These are phyloP conservation scores for Lactuca sativa DNA, from an alignment of 129 eudicot genomes.

Conservation along the genomic window DNA sequence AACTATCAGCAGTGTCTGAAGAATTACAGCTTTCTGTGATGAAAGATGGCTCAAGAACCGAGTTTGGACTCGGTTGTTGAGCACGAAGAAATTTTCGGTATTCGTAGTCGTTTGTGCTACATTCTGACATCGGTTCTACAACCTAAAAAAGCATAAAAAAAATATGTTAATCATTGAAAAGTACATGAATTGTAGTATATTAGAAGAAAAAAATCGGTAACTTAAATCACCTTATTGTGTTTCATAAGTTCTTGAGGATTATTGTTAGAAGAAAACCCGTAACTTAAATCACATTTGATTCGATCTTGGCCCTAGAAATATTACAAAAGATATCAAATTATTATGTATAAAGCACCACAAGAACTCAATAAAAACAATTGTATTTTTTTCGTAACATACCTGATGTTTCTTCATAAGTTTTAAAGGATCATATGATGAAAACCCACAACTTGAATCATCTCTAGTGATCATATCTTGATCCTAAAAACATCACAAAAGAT, in stretches of 20 bases:
- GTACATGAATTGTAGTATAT: not conserved
- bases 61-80: slow-evolving; percentile 70
- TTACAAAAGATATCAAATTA: too few relatives aligned
- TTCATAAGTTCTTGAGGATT: slow-evolving; percentile 33
- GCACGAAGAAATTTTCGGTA: slow-evolving; percentile 37
- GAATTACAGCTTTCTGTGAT: slow-evolving; percentile 72
- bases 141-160: slow-evolving; percentile 28
- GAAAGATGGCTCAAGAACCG: slow-evolving; percentile 73
- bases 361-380: too few relatives aligned
- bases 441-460: slow-evolving; percentile 17
- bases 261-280: not conserved
- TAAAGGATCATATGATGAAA: slow-evolving; percentile 17
- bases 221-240: not conserved
- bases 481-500: not conserved
- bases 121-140: slow-evolving; percentile 30
- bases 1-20: slow-evolving; percentile 56
- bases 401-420: not conserved
- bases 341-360: too few relatives aligned
- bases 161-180: slow-evolving; percentile 1
- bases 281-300: not conserved
- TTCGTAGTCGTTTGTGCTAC: slow-evolving; percentile 32
- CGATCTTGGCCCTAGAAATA: not conserved
- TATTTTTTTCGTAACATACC: not conserved
- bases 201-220: not conserved
- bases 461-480: not conserved